Percentiles rank a stretch among this genome's conserved stretches.
Conservation (phyloP, 108 stramenopile genomes). For the Epipyxis sp. region DNA sequence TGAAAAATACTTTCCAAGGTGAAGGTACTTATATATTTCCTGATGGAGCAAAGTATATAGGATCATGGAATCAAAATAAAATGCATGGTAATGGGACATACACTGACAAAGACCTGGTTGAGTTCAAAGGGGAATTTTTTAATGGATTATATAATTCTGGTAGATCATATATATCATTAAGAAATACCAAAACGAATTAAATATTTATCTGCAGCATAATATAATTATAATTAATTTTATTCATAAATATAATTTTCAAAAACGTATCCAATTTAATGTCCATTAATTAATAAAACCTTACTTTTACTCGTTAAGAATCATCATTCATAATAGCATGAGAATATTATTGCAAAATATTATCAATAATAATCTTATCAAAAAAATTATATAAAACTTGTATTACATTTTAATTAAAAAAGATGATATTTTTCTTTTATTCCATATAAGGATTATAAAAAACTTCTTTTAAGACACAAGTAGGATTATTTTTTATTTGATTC, state of each 20-base stretch:
- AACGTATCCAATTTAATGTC: too few relatives aligned
- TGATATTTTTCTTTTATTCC: neutral
- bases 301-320: too few relatives aligned
- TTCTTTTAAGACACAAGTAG: neutral
- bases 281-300: too few relatives aligned
- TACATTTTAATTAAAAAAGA: too few relatives aligned
- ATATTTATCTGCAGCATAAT: too few relatives aligned
- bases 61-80: slow-evolving; percentile 7
- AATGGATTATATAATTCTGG: slow-evolving; percentile 25
- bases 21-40: slow-evolving; percentile 19
- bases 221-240: too few relatives aligned
- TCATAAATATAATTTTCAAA: too few relatives aligned
- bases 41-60: slow-evolving; percentile 32
- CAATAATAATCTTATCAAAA: too few relatives aligned
- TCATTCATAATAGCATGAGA: too few relatives aligned
- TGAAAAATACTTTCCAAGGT: neutral
- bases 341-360: too few relatives aligned
- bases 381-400: too few relatives aligned
- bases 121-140: slow-evolving; percentile 24
- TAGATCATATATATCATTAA: slow-evolving; percentile 21
- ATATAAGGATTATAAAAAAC: slow-evolving; percentile 13
- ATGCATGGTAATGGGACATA: slow-evolving; percentile 39
- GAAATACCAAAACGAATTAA: too few relatives aligned
- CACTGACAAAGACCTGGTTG: slow-evolving; percentile 12
- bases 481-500: neutral